Evolutionary conservation across 495 filamentous ascomycete species (phyloP), one percentile per base, ranked within the genome.

Genomic region (Hypoxylon lenormandii): DNA sequence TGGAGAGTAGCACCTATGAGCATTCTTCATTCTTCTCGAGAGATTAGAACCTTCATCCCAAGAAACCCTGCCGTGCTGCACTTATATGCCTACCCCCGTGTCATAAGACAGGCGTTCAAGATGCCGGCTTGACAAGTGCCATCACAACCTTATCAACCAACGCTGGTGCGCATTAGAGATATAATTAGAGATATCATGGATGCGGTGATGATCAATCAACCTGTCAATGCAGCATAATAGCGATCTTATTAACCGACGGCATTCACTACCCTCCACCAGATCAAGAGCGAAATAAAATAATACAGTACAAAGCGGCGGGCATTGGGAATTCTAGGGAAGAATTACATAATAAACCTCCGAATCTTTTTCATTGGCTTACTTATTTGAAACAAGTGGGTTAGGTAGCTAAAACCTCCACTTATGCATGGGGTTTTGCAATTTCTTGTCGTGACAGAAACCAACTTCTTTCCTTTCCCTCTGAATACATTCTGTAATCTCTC

Each of bases 201-300:
- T 13, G 18, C 33, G 18, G 15, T 12, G 61, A 46, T 51, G 61
- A 58, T 65, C 61, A 58, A 65, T 65, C 52, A 57, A 57, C 28
- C 23, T 65, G 33, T 65, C 46, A 65, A 65, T 65, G 53, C 53
- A 33, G 15, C n/a, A 15, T 19, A 51, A 51, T 49, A 36, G 51
- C 23, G 8, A 21, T 21, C 19, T 15, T 26, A 26, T 49, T 49
- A 49, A 26, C 46, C 45, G 45, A 23, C 5, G 45, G 7, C 1
- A 12, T 6, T 48, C 10, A 38, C 3, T 8, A 38, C 3, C 11
- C 37, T 38, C 13, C 8, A 38, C 10, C 11, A 28, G 26, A 38
- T n/a, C 37, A 11, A 38, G n/a, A n/a, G n/a, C n/a, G n/a, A n/a
- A n/a, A n/a, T n/a, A n/a, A n/a, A n/a, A n/a, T n/a, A n/a, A n/a